Base-by-base conservation (phyloP, 2,329 filamentous ascomycete genomes). In the Colletotrichum costaricense region DNA sequence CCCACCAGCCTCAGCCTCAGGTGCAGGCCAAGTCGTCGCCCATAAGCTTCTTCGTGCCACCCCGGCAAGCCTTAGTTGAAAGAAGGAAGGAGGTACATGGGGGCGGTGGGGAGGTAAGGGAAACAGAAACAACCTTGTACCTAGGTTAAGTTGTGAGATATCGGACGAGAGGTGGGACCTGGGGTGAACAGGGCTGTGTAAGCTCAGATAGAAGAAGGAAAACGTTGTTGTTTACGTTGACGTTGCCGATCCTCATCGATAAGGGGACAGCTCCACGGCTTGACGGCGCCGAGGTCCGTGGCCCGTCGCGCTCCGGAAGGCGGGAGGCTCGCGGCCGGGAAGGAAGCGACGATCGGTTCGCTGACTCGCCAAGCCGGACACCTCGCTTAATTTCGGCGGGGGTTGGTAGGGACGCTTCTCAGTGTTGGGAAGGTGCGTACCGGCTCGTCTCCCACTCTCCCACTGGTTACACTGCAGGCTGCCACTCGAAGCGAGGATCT, bases 371-470 rank as follows among this genome's bases (percentile, higher is more conserved):
- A 28, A 66, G 62, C 54, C 67, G 28, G 62, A 54, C n/a, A 28
- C 30, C 52, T 57, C 42, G 42, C 42, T 49, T 49, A 49, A n/a
- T 49, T n/a, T n/a, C 42, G 19, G 42, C 42, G 42, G 42, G 19
- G 42, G 19, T 42, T 42, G 38, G 38, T 19, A 42, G 38, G 14
- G 38, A n/a, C 42, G 42, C 42, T 49, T 49, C 42, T 49, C 42
- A 19, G n/a, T 19, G 42, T 49, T 49, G 42, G 42, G 42, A 49
- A 49, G 42, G 42, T 49, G 42, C 38, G 9, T 19, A 24, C 46
- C 24, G 67, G 5, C 63, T 28, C 67, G 42, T 63, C 55, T 54
- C 55, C 63, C 46, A 35, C 63, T 49, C 55, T 54, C 55, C 63
- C 46, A 35, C 63, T 49, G 14, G 14, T 49, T 62, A 49, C 57